These are phyloP conservation scores for Lentinula edodes DNA, from an alignment of 768 basidiomycete genomes.

Conservation along the genomic window DNA sequence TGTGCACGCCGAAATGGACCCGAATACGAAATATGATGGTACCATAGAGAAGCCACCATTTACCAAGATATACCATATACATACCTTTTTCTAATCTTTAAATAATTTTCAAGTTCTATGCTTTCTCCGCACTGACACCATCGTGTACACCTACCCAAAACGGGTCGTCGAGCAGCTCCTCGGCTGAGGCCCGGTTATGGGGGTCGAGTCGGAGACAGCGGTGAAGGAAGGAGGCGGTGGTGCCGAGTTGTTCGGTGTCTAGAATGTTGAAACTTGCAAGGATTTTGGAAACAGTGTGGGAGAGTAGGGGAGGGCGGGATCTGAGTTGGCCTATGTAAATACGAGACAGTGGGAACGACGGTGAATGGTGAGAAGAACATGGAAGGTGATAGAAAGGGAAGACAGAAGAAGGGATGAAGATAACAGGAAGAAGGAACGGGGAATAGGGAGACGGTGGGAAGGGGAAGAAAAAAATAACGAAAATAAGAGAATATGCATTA, in stretches of 20 bases:
- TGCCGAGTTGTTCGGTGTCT: conserved; percentile 11
- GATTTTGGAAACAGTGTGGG: conserved; percentile 11
- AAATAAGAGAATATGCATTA: background rate
- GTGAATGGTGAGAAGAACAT: background rate
- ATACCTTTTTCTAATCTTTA: background rate
- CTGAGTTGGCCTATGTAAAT: conserved; percentile 13
- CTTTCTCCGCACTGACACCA: background rate
- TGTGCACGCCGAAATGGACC: no score
- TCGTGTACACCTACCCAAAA: conserved; percentile 5
- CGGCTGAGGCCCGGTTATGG: conserved; percentile 15
- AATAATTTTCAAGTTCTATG: background rate
- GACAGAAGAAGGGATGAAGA: background rate
- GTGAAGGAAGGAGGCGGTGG: conserved; percentile 13
- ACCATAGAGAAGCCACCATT: no score
- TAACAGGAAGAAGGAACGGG: background rate
- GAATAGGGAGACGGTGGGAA: no score
- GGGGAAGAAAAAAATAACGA: background rate
- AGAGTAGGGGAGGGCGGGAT: conserved; percentile 9
- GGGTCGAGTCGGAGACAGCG: conserved; percentile 20
- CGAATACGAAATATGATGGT: no score
- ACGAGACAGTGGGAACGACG: background rate
- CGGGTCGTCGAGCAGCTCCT: conserved; percentile 17
- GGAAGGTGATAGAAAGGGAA: background rate
- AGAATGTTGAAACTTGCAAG: conserved; percentile 12
- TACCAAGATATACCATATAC: background rate